These are phyloP conservation scores for Sphaerosporella brunnea DNA, from an alignment of 495 filamentous ascomycete species.

Conservation along the genomic window DNA sequence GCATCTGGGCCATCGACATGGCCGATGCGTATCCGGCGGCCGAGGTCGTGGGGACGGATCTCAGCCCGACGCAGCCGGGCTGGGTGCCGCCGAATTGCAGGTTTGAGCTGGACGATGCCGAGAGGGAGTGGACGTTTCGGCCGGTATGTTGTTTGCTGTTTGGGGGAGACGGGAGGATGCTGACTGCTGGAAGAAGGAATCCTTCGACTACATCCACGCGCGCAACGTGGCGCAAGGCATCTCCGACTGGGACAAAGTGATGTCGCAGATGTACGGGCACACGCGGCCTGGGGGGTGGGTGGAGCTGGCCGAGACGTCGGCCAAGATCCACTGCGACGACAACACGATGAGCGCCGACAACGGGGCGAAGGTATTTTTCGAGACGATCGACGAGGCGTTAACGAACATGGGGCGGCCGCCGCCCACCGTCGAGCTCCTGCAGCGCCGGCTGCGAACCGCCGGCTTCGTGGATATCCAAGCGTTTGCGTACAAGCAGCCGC, in stretches of 20 bases:
- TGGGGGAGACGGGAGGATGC: too few species aligned
- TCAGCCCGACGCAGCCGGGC: constrained; percentile 32
- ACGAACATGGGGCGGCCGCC: not conserved
- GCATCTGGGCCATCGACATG: too few species aligned
- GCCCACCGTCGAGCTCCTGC: not conserved
- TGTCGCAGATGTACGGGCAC: not conserved
- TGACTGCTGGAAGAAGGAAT: too few species aligned
- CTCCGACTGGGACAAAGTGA: constrained; percentile 25
- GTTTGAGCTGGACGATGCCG: constrained; percentile 35
- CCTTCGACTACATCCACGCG: constrained; percentile 30
- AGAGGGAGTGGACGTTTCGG: constrained; percentile 33
- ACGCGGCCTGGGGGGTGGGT: not conserved
- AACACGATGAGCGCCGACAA: not conserved
- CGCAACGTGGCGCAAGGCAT: constrained; percentile 27
- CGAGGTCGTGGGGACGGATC: not conserved
- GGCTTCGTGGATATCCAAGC: not conserved
- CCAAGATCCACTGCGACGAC: not conserved
- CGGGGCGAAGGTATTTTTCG: not conserved
- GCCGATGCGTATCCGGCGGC: not conserved
- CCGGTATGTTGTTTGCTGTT: too few species aligned
- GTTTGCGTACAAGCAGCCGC: not conserved
- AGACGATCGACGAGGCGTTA: not conserved
- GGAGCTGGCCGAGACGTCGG: not conserved
- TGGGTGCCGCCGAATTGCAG: constrained; percentile 34
- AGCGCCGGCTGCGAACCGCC: not conserved